Evolutionary conservation across 2,329 filamentous ascomycete species (phyloP).

Genomic region (Alternaria hordeiaustralica): DNA sequence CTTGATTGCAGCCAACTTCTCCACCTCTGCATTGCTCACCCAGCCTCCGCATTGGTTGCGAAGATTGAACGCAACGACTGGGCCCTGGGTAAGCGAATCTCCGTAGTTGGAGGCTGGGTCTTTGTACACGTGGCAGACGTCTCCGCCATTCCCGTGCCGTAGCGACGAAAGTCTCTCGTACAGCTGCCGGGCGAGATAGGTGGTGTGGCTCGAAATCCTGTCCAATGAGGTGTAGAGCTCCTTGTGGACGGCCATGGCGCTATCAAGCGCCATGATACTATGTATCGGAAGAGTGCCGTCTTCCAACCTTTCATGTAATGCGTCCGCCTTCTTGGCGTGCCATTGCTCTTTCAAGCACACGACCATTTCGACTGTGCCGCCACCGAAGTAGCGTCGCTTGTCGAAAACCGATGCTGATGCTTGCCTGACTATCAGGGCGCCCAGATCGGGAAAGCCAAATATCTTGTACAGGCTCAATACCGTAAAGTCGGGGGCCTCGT

Average conservation of each 20-base stretch:
- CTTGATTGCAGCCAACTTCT: conserved; percentile 81
- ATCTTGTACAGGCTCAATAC: conserved; percentile 94
- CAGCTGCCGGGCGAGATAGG: conserved; percentile 67
- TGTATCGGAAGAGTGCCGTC: conserved; percentile 93
- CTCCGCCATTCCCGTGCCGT: conserved; percentile 70
- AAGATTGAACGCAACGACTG: conserved; percentile 85
- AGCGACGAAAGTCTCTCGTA: conserved; percentile 65
- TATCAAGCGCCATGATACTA: conserved; percentile 81
- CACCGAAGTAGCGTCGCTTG: conserved; percentile 83
- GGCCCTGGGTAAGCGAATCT: conserved; percentile 64
- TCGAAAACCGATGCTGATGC: conserved; percentile 69
- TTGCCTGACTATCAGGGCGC: conserved; percentile 81
- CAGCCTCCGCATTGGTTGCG: conserved; percentile 72
- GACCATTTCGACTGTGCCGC: conserved; percentile 92
- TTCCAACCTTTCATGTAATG: conserved; percentile 82
- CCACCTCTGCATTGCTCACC: conserved; percentile 82
- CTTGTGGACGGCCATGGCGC: conserved; percentile 73
- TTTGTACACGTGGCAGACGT: conserved; percentile 72
- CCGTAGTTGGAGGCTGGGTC: conserved; percentile 50
- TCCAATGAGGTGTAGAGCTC: conserved; percentile 75
- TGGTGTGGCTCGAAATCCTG: conserved; percentile 73
- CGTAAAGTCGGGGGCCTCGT: conserved; percentile 78
- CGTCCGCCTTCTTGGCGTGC: conserved; percentile 76
- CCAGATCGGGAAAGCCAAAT: conserved; percentile 95
- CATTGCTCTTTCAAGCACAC: conserved; percentile 77